Conservation (phyloP, 495 filamentous ascomycete species). For the Lepraria neglecta region DNA sequence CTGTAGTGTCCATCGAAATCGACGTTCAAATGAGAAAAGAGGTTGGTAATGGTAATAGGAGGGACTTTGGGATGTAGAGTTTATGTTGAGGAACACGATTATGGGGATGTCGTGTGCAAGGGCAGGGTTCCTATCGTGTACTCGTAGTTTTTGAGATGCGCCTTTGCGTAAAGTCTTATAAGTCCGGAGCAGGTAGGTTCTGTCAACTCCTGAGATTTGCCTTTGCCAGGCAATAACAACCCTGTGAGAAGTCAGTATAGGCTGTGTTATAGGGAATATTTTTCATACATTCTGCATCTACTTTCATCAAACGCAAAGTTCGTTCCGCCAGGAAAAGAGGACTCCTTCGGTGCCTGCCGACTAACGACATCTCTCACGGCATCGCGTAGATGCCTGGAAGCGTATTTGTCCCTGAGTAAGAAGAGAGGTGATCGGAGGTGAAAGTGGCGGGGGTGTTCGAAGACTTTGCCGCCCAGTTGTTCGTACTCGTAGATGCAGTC, state of each 20-base stretch:
- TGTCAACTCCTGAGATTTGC: slow-evolving; percentile 1
- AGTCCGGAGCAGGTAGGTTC: slow-evolving; percentile 18
- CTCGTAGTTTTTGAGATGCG: too few relatives aligned
- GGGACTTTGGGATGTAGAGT: too few relatives aligned
- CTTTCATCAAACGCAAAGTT: slow-evolving; percentile 26
- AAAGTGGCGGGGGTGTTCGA: slow-evolving; percentile 32
- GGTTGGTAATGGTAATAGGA: too few relatives aligned
- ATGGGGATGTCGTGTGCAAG: too few relatives aligned
- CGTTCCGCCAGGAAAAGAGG: slow-evolving; percentile 21
- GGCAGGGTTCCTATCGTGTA: too few relatives aligned
- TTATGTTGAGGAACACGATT: background rate
- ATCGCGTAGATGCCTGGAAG: slow-evolving; percentile 14
- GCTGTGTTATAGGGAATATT: too few relatives aligned
- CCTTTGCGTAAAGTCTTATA: too few relatives aligned
- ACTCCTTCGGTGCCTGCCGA: slow-evolving; percentile 18
- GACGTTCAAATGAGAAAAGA: too few relatives aligned
- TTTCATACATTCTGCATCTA: slow-evolving; percentile 30
- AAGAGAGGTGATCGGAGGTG: slow-evolving; percentile 20
- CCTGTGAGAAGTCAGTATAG: background rate
- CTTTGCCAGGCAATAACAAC: slow-evolving; percentile 21
- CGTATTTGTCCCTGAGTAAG: slow-evolving; percentile 22
- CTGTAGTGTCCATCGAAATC: too few relatives aligned
- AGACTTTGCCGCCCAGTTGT: slow-evolving; percentile 40
- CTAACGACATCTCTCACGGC: slow-evolving; percentile 23
- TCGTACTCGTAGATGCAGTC: slow-evolving; percentile 45